Conservation (phyloP, 164 flowering plant species). For the Malania oleifera region DNA sequence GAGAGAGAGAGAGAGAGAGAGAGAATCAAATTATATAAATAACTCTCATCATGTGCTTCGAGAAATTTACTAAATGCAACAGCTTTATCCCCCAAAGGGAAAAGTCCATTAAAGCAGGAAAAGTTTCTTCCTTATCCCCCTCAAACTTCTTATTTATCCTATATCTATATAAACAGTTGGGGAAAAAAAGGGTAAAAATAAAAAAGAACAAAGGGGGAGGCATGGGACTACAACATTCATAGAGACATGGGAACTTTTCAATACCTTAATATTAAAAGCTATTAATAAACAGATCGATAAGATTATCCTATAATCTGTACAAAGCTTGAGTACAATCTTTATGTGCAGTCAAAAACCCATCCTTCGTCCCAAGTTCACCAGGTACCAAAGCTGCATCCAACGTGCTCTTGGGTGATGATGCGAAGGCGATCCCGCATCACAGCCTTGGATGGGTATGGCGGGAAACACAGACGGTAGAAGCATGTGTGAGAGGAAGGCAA, state of each 20-base stretch:
- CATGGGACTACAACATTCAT: constrained; percentile 10
- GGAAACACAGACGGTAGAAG: constrained; percentile 50
- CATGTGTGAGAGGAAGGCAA: constrained; percentile 75
- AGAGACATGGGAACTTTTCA: background rate
- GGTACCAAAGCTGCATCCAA: constrained; percentile 67
- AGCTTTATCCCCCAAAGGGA: background rate
- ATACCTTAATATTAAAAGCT: background rate
- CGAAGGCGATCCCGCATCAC: constrained; percentile 38
- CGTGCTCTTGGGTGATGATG: constrained; percentile 58
- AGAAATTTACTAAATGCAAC: no score
- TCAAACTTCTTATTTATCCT: constrained; percentile 14
- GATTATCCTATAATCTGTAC: constrained; percentile 30
- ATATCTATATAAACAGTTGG: constrained; percentile 17
- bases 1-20: background rate
- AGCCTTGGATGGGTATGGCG: constrained; percentile 40
- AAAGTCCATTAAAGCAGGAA: constrained; percentile 5
- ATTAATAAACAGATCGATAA: constrained; percentile 5
- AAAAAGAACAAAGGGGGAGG: constrained; percentile 16
- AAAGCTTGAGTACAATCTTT: constrained; percentile 20
- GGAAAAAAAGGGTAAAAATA: background rate
- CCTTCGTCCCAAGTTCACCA: constrained; percentile 27
- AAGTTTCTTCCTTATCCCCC: constrained; percentile 4
- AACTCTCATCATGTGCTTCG: no score
- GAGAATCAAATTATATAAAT: constrained; percentile 13
- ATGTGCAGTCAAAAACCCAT: constrained; percentile 31